Base-by-base conservation (phyloP, 495 filamentous ascomycete species). In the Hypoxylon intermedium region DNA sequence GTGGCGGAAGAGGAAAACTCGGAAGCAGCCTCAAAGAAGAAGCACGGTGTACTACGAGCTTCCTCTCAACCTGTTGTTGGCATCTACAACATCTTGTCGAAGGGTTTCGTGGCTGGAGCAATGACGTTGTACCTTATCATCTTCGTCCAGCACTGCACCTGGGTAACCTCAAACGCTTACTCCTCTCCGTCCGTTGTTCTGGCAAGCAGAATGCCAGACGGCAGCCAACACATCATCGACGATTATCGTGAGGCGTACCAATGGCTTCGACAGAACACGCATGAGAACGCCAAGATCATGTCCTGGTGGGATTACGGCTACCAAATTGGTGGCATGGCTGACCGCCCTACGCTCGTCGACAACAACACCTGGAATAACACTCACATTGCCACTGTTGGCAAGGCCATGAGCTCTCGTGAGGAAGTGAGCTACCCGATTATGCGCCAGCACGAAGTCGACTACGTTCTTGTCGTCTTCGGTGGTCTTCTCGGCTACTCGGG, bases 341-440 rank as follows among this genome's bases (percentile, higher is more conserved):
- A 99, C 74, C 87, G 95, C 19, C 92, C 95, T 31, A 99, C 95
- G 0, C 81, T 99, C 34, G 95, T 99, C 15, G 95, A 99, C 78
- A 99, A 99, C 79, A 99, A 99, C 76, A 99, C 95, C 12, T 99
- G 95, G 95, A 99, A 99, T 78, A 99, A 99, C 78, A 99, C 95
- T 9, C 95, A 99, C 73, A 99, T 99, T 74, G 95, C 95, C 33
- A 99, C 95, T 11, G 95, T 99, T 44, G 95, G 95, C 63, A 99
- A 99, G 78, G 95, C 95, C 11, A 99, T 99, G 95, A 93, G 89
- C 79, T 96, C 91, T 4, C 81, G 91, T 43, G 95, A 99, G 75
- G 95, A 98, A 73, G 92, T 98, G 76, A 94, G 91, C 79, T 99
- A 98, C 74, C 93, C 94, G 0, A 99, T 99, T 67, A 89, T 99